phyloP scores from a whole-genome alignment of 2,329 filamentous ascomycete species.

The Madurella fahalii region DNA sequence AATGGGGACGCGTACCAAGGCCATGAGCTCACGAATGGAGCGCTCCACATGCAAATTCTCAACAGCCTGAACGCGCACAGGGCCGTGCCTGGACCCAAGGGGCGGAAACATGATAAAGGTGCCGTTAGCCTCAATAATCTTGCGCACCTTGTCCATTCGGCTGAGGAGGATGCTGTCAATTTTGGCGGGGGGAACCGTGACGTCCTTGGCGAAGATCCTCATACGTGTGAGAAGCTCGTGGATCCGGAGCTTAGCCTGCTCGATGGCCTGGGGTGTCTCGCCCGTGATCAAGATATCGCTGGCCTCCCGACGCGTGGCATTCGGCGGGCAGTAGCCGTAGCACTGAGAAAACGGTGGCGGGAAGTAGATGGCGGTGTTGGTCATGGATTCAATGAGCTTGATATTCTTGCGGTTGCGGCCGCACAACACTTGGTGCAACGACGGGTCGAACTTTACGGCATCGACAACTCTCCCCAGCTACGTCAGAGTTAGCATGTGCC shows the following conservation, averaged over 20 bases:
- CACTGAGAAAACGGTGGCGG: slow-evolving; percentile 89
- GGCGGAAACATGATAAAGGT: slow-evolving; percentile 91
- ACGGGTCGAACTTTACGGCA: slow-evolving; percentile 74
- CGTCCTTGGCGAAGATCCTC: slow-evolving; percentile 87
- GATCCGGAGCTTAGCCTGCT: slow-evolving; percentile 84
- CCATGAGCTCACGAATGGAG: slow-evolving; percentile 94
- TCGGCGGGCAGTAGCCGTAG: slow-evolving; percentile 82
- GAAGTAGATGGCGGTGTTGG: slow-evolving; percentile 96
- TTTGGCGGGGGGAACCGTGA: slow-evolving; percentile 83
- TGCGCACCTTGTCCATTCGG: slow-evolving; percentile 91
- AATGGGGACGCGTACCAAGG: slow-evolving; percentile 58
- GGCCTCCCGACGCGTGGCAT: slow-evolving; percentile 75
- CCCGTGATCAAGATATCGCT: slow-evolving; percentile 95
- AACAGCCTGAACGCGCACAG: slow-evolving; percentile 85
- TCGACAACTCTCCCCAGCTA: slow-evolving; percentile 73
- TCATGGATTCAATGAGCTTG: slow-evolving; percentile 93
- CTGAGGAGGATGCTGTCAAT: slow-evolving; percentile 91
- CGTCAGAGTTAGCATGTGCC: slow-evolving; percentile 31
- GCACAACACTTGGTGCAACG: slow-evolving; percentile 86
- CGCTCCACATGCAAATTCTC: slow-evolving; percentile 93
- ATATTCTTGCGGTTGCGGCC: slow-evolving; percentile 95
- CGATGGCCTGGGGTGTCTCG: slow-evolving; percentile 76
- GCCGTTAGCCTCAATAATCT: slow-evolving; percentile 95
- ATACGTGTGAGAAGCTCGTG: slow-evolving; percentile 78
- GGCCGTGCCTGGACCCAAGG: slow-evolving; percentile 76